Evolutionary conservation across 306 rosid genomes (phyloP).

Genomic region (peach (Prunus persica)): DNA sequence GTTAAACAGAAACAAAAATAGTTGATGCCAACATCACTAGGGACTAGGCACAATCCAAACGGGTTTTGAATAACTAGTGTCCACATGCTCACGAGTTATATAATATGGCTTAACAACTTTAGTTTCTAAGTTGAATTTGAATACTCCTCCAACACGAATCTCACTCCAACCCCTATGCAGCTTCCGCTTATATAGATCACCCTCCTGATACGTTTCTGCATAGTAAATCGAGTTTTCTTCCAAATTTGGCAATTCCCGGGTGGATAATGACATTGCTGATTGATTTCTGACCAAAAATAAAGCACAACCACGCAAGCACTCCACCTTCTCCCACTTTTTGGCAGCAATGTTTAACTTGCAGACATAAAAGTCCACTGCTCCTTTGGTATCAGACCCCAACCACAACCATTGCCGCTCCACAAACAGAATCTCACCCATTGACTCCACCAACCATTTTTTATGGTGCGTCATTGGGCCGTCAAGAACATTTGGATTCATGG

Average conservation of each 20-base stretch:
- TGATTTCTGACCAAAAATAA: neutral
- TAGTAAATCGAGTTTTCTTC: constrained; percentile 10
- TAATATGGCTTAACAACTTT: neutral
- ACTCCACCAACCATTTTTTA: constrained; percentile 4
- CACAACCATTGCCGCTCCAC: neutral
- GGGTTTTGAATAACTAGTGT: neutral
- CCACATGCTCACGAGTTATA: neutral
- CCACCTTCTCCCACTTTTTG: neutral
- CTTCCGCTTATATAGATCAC: too few species aligned
- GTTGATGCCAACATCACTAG: neutral
- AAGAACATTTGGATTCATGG: neutral
- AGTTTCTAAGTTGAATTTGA: neutral
- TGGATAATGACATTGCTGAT: neutral
- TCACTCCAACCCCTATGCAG: too few species aligned
- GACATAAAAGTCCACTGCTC: neutral
- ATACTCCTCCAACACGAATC: neutral
- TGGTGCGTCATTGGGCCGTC: neutral
- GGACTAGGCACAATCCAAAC: neutral
- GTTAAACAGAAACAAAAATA: too few species aligned
- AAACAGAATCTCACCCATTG: neutral
- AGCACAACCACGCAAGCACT: neutral
- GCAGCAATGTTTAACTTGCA: neutral
- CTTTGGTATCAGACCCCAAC: neutral
- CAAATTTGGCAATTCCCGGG: neutral
- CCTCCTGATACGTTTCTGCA: too few species aligned